Evolutionary conservation across 148 eudicot species (phyloP).

Genomic region (Simmondsia chinensis): DNA sequence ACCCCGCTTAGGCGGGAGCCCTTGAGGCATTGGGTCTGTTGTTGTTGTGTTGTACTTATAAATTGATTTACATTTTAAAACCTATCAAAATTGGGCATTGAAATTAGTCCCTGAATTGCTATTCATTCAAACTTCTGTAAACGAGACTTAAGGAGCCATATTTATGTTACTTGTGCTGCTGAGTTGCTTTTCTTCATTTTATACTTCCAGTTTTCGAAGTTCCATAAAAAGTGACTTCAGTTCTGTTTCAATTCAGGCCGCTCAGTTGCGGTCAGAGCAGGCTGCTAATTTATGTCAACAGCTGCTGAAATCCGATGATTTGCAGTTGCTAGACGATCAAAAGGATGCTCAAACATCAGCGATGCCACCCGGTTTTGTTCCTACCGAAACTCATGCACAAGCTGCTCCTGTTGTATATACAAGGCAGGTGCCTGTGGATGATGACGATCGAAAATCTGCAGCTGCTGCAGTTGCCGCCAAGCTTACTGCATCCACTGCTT

Average conservation of each 20-base stretch:
- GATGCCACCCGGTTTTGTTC: slow-evolving; percentile 22
- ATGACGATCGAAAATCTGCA: slow-evolving; percentile 31
- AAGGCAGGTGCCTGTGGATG: slow-evolving; percentile 30
- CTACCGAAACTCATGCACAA: slow-evolving; percentile 25
- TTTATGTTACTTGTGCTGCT: background rate
- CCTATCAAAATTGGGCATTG: no score
- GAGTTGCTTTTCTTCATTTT: background rate
- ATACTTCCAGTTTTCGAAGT: background rate
- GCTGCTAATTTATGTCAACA: slow-evolving; percentile 41
- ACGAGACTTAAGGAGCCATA: background rate
- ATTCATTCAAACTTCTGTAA: no score
- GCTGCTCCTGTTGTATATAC: slow-evolving; percentile 50
- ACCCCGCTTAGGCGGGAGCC: no score
- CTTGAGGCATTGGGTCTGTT: no score
- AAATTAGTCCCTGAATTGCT: no score
- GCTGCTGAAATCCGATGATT: slow-evolving; percentile 20
- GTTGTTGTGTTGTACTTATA: no score
- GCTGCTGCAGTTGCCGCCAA: slow-evolving; percentile 31
- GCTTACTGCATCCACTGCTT: slow-evolving; percentile 80
- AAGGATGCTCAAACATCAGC: slow-evolving; percentile 23
- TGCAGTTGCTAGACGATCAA: slow-evolving; percentile 25
- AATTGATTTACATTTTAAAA: no score
- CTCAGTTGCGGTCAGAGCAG: slow-evolving; percentile 56
- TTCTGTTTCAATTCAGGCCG: slow-evolving; percentile 21
- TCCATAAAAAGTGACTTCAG: background rate